These are phyloP conservation scores for Ophiosphaerella herpotricha DNA, from an alignment of 2,329 filamentous ascomycete species.

Conservation along the genomic window DNA sequence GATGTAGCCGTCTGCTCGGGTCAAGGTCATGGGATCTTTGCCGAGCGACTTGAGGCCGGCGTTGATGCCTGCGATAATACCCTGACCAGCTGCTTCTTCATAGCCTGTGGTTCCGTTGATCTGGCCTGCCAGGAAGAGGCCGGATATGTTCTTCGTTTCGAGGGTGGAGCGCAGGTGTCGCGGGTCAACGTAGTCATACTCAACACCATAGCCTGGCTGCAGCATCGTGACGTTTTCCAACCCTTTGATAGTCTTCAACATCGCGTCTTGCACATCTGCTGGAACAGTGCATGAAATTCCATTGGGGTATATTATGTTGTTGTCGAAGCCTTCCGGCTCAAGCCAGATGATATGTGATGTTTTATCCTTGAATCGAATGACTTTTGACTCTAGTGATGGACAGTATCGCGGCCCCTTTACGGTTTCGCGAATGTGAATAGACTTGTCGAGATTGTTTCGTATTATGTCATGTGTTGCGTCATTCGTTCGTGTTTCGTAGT, in stretches of 20 bases:
- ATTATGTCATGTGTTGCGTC: slow-evolving; percentile 80
- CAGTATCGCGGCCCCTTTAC: slow-evolving; percentile 95
- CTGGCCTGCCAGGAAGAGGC: slow-evolving; percentile 90
- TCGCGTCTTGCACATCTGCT: slow-evolving; percentile 79
- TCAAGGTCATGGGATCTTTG: slow-evolving; percentile 68
- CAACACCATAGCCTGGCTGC: slow-evolving; percentile 93
- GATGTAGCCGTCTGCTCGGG: slow-evolving; percentile 89
- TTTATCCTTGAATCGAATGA: slow-evolving; percentile 84
- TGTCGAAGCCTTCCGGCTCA: slow-evolving; percentile 93
- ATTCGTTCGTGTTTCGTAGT: slow-evolving; percentile 88
- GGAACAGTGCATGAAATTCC: slow-evolving; percentile 97
- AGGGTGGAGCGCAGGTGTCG: slow-evolving; percentile 84
- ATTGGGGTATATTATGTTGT: slow-evolving; percentile 90
- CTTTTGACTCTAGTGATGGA: slow-evolving; percentile 91
- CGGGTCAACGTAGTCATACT: slow-evolving; percentile 98
- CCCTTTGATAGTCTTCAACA: slow-evolving; percentile 85
- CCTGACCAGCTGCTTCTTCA: slow-evolving; percentile 94
- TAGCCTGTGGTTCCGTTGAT: slow-evolving; percentile 97
- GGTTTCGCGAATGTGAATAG: slow-evolving; percentile 92
- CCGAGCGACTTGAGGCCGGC: slow-evolving; percentile 79
- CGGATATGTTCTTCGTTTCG: slow-evolving; percentile 88
- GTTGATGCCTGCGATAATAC: slow-evolving; percentile 90
- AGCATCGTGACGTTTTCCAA: slow-evolving; percentile 90
- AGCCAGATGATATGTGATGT: slow-evolving; percentile 90
- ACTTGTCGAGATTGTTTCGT: slow-evolving; percentile 88